These are phyloP conservation scores for Eucalyptus erythrocorys DNA, from an alignment of 345 rosid species.

Conservation along the genomic window DNA sequence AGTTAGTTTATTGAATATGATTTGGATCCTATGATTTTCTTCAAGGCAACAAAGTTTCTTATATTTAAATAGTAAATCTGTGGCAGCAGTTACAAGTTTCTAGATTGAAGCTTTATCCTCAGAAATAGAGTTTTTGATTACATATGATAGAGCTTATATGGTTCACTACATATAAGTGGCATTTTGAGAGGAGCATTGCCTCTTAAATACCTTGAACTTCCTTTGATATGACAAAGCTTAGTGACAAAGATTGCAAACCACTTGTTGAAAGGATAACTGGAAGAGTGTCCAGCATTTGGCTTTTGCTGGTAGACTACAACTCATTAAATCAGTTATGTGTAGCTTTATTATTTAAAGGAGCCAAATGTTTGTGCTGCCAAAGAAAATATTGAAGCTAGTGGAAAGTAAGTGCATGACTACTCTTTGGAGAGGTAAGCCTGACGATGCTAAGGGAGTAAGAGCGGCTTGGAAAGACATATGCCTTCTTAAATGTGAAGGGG, in stretches of 20 bases:
- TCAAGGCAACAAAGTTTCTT: neutral
- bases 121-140: fast-evolving
- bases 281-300: too few relatives aligned
- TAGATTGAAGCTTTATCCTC: neutral
- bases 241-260: neutral
- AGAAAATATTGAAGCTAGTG: too few relatives aligned
- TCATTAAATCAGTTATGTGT: too few relatives aligned
- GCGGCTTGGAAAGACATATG: neutral
- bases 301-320: too few relatives aligned
- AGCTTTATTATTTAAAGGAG: too few relatives aligned
- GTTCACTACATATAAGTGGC: neutral
- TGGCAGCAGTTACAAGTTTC: fast-evolving
- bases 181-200: neutral
- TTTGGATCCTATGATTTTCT: neutral
- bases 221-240: neutral
- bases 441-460: neutral
- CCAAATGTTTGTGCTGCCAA: neutral
- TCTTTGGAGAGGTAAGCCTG: neutral
- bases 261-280: neutral
- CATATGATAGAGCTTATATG: too few relatives aligned
- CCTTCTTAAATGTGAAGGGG: neutral
- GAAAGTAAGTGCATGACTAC: neutral
- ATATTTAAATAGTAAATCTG: too few relatives aligned
- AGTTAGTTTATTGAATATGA: neutral
- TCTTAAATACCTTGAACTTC: too few relatives aligned